Percentiles rank a stretch among this genome's conserved stretches.
These are phyloP conservation scores for Catunica adiposa DNA, from an alignment of 2,329 filamentous ascomycete species.

Conservation along the genomic window DNA sequence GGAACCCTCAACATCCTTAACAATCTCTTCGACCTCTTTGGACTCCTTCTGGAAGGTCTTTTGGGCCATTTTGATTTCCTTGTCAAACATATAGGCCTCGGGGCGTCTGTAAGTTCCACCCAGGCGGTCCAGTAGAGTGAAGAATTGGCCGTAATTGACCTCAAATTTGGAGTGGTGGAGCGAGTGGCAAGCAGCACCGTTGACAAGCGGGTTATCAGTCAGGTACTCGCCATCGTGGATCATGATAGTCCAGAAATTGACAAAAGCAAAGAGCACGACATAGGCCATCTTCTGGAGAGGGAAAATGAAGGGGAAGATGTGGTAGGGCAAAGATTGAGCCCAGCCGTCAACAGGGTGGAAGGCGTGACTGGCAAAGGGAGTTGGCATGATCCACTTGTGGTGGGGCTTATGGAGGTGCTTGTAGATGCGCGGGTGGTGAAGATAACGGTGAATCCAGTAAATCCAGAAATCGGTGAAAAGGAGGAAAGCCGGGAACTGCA, in stretches of 20 bases:
- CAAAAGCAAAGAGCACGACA: slow-evolving; percentile 70
- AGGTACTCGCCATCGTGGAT: slow-evolving; percentile 95
- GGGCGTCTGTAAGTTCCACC: slow-evolving; percentile 77
- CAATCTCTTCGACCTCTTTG: slow-evolving; percentile 58
- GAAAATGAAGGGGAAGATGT: slow-evolving; percentile 83
- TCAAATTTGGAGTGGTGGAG: slow-evolving; percentile 47
- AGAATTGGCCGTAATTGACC: slow-evolving; percentile 84
- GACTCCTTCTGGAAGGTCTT: slow-evolving; percentile 65
- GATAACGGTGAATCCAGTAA: slow-evolving; percentile 78
- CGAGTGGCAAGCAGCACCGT: slow-evolving; percentile 80
- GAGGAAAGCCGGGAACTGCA: slow-evolving; percentile 86
- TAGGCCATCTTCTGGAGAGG: slow-evolving; percentile 84
- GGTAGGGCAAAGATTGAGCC: slow-evolving; percentile 77
- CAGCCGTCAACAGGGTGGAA: slow-evolving; percentile 93
- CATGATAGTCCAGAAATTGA: slow-evolving; percentile 94
- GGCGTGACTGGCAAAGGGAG: slow-evolving; percentile 77
- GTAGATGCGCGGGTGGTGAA: slow-evolving; percentile 65
- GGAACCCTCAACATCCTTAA: slow-evolving; percentile 50
- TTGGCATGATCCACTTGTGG: slow-evolving; percentile 99
- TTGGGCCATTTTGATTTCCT: slow-evolving; percentile 70
- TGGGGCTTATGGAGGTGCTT: slow-evolving; percentile 89
- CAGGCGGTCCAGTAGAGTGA: slow-evolving; percentile 77
- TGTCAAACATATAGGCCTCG: slow-evolving; percentile 68
- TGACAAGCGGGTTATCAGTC: slow-evolving; percentile 77
- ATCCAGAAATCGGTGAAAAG: slow-evolving; percentile 78